Evolutionary conservation across 1,139 yeast species (phyloP).

Genomic region (Geotrichum australiense): DNA sequence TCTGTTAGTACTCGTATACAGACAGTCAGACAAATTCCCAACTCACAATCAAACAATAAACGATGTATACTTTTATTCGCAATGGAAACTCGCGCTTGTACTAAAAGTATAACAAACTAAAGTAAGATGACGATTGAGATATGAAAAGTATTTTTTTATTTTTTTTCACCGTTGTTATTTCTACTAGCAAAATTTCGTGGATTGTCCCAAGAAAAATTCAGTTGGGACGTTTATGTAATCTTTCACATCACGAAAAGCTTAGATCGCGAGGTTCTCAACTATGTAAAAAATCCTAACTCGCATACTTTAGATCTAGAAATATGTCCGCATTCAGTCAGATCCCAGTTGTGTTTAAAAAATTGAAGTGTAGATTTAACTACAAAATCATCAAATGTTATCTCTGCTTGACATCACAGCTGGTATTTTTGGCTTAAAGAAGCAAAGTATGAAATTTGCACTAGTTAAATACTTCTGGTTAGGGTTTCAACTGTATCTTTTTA

Average conservation of each 20-base stretch:
- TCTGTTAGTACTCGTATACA: background rate
- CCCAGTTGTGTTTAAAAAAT: background rate
- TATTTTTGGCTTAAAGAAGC: too few species aligned
- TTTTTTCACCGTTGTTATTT: too few species aligned
- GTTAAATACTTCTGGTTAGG: too few species aligned
- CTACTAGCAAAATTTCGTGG: too few species aligned
- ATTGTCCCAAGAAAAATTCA: constrained; percentile 4
- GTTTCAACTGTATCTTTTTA: too few species aligned
- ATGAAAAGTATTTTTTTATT: too few species aligned
- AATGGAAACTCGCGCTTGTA: background rate
- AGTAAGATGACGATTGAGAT: background rate
- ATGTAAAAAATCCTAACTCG: too few species aligned
- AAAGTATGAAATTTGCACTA: too few species aligned
- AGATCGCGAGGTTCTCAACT: background rate
- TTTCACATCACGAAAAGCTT: constrained; percentile 1
- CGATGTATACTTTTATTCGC: background rate
- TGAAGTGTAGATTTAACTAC: background rate
- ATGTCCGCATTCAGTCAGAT: too few species aligned
- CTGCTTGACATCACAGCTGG: too few species aligned
- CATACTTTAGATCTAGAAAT: too few species aligned
- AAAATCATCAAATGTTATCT: too few species aligned
- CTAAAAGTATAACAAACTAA: background rate
- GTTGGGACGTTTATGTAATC: constrained; percentile 8
- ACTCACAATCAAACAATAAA: background rate
- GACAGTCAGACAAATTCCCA: background rate